Percentiles rank a stretch among this genome's conserved stretches.
Evolutionary conservation across 1,284 basidiomycete species (phyloP).

Genomic region (Xerocomus nothofagi): DNA sequence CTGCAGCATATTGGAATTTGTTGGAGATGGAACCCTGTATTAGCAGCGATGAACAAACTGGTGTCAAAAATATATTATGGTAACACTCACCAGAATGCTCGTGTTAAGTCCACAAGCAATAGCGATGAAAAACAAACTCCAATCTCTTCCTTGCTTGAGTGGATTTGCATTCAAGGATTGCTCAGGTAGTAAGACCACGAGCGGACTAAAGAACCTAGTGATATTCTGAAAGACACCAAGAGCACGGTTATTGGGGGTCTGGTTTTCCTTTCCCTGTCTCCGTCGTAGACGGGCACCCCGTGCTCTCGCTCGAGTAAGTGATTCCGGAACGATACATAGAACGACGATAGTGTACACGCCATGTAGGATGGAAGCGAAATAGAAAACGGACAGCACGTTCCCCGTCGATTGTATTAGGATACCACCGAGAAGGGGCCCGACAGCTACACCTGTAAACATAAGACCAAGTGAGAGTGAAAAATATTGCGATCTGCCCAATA

Average conservation of each 20-base stretch:
- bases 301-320: slow-evolving; percentile 46
- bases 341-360: slow-evolving; percentile 50
- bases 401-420: slow-evolving; percentile 62
- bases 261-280: slow-evolving; percentile 7
- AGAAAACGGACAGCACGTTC: slow-evolving; percentile 68
- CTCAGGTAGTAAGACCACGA: slow-evolving; percentile 63
- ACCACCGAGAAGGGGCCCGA: slow-evolving; percentile 74
- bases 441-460: slow-evolving; percentile 62
- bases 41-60: neutral
- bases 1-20: slow-evolving; percentile 71
- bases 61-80: neutral
- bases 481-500: slow-evolving; percentile 47
- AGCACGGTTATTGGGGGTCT: slow-evolving; percentile 1
- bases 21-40: slow-evolving; percentile 62
- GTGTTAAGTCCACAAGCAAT: slow-evolving; percentile 54
- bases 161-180: slow-evolving; percentile 33
- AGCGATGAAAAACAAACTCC: slow-evolving; percentile 65
- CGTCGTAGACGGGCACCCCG: slow-evolving; percentile 18
- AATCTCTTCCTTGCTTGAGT: slow-evolving; percentile 54
- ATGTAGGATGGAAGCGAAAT: slow-evolving; percentile 53
- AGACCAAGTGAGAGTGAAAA: slow-evolving; percentile 67
- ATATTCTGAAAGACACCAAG: slow-evolving; percentile 34
- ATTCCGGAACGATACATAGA: slow-evolving; percentile 74
- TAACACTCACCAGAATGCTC: slow-evolving; percentile 54
- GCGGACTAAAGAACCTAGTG: slow-evolving; percentile 63